phyloP scores from a whole-genome alignment of 1,284 basidiomycete genomes.

The Pseudozyma thailandica region DNA sequence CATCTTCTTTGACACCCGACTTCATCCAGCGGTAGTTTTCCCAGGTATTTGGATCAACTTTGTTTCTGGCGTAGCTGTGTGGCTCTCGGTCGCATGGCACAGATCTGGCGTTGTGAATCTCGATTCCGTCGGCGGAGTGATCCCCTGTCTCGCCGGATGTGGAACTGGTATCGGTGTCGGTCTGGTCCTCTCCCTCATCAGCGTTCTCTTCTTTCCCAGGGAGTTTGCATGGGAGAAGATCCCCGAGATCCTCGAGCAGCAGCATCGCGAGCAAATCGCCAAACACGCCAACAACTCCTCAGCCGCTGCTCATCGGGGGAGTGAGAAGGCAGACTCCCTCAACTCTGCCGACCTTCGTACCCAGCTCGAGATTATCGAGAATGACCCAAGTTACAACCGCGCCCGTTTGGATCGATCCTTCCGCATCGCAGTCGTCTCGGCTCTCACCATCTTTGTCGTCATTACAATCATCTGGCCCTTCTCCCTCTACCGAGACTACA shows the following conservation, averaged over 20 bases:
- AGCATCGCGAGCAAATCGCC: constrained; percentile 28
- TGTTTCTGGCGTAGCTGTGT: constrained; percentile 56
- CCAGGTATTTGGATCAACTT: constrained; percentile 65
- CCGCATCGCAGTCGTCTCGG: constrained; percentile 32
- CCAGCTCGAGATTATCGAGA: constrained; percentile 46
- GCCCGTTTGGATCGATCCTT: constrained; percentile 39
- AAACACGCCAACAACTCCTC: constrained; percentile 8
- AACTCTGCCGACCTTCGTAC: constrained; percentile 21
- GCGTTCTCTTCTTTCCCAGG: constrained; percentile 43
- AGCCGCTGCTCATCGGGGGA: neutral
- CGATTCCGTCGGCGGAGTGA: constrained; percentile 40
- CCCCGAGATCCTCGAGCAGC: constrained; percentile 38
- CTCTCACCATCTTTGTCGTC: constrained; percentile 51
- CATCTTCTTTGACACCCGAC: constrained; percentile 59
- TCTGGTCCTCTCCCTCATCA: constrained; percentile 30
- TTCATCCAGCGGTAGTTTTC: constrained; percentile 54
- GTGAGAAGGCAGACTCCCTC: constrained; percentile 12
- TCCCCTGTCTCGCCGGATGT: constrained; percentile 56
- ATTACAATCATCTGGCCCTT: constrained; percentile 67
- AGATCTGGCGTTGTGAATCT: constrained; percentile 49
- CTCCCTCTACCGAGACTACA: constrained; percentile 64
- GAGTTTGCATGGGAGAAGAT: constrained; percentile 55
- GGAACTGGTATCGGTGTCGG: constrained; percentile 56
- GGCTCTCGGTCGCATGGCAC: constrained; percentile 58
- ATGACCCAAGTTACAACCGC: constrained; percentile 33